Base-by-base conservation (phyloP, 2,329 filamentous ascomycete species). In the Daldinia sp. region DNA sequence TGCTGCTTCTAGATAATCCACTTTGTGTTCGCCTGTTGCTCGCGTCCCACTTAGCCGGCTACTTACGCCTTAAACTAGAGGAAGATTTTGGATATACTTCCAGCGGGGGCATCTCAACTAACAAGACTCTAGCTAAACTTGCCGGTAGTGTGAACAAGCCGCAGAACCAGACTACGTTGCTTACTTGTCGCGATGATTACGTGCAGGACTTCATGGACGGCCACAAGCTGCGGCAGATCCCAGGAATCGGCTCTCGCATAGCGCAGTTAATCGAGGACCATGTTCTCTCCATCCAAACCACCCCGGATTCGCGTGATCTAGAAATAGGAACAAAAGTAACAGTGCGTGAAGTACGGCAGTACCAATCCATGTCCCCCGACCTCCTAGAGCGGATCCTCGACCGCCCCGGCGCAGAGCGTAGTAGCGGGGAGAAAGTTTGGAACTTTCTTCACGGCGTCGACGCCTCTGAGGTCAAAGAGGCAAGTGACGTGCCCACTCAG, bases 141-240 rank as follows among this genome's bases (percentile, higher is more conserved):
- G 92, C 90, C 9, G 95, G 95, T 12, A 92, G 89, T 78, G 83
- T 91, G 65, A 89, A 98, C 78, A 98, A 98, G 81, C 95, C 95
- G 0, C 90, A 90, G 65, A 91, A 89, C 68, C 96, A 98, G 79
- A 98, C 95, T 0, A 93, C 92, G 0, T 82, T 98, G 6, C 80
- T 97, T 48, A 89, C 92, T 4, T 88, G 91, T 1, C 87, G 88
- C 60, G 82, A 83, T 2, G 74, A 80, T 13, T 79, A 90, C 66
- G 85, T 92, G 12, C 83, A 83, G 6, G 77, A 79, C 0, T 98
- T 98, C 75, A 85, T 98, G 73, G 93, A 96, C 73, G 78, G 76
- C 2, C 90, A 94, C 76, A 89, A 91, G 64, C 88, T 98, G 57
- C 89, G 93, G 44, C 91, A 92, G 73, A 87, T 98, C 6, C 94